Base-by-base conservation (phyloP, 2,329 filamentous ascomycete genomes). In the Lasiodiplodia gonubiensis region DNA sequence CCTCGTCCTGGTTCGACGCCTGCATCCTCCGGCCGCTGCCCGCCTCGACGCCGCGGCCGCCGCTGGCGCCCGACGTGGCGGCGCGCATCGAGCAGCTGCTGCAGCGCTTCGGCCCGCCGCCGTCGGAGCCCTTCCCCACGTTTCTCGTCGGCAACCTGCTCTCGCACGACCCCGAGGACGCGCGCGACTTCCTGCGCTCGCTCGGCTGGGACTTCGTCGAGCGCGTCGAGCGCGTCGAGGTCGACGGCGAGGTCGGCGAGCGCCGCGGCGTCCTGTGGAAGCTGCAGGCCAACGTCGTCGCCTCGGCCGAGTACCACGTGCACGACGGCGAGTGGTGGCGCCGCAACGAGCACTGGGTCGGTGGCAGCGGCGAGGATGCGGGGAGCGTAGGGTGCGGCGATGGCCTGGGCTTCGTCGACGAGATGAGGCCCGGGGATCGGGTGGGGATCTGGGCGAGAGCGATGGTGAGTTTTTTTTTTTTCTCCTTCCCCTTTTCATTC, bases 361-460 rank as follows among this genome's bases (percentile, higher is more conserved):
- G 12, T 2, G 42, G 23, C 2, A 18, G 42, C 4, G 66, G 73
- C 70, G 0, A 72, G 74, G 42, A 72, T 72, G 35, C 74, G 10
- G 63, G 39, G 4, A 54, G 37, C 10, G 37, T 4, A 11, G 37
- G 37, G 37, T 4, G 37, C 2, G 37, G 37, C 2, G 70, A 64
- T 18, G 76, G 75, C 1, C 66, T 74, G 6, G 74, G 72, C 0
- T 75, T 77, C 61, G 27, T 78, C 25, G 51, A 72, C 8, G 69
- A 66, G 49, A 64, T 78, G 61, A 66, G 65, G 48, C 69, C 72
- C 4, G 75, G 74, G 7, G 77, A 78, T 69, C 60, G 65, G 16
- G 42, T 78, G 7, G 39, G 75, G 7, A 68, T 78, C 0, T 77
- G 74, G 75, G 76, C 75, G 0, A 70, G 76, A 46, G 76, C 75